Conservation (phyloP, 148 eudicot species). For the Vaccinium vitisidaea region DNA sequence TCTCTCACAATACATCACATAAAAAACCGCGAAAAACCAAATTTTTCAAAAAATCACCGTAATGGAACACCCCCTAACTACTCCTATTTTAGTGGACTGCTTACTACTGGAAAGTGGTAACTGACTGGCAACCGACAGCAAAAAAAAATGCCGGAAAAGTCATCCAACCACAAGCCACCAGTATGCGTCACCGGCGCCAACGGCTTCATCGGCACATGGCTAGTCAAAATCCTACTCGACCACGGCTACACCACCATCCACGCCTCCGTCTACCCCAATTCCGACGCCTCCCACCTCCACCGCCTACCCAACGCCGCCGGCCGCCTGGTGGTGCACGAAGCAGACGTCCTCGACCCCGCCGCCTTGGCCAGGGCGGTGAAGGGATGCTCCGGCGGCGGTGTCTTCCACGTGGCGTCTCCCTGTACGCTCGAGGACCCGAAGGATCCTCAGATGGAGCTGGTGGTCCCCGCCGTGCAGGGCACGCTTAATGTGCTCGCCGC, state of each 20-base stretch:
- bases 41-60: too few species aligned
- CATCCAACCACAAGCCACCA: slow-evolving; percentile 11
- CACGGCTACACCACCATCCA: slow-evolving; percentile 60
- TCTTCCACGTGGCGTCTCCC: slow-evolving; percentile 95
- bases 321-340: slow-evolving; percentile 42
- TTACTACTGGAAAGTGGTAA: neutral
- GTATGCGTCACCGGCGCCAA: slow-evolving; percentile 90
- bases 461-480: slow-evolving; percentile 78
- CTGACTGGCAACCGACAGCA: neutral
- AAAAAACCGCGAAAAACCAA: too few species aligned
- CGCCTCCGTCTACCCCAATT: slow-evolving; percentile 62
- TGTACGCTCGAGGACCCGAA: slow-evolving; percentile 67
- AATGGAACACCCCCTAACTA: too few species aligned
- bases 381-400: slow-evolving; percentile 54
- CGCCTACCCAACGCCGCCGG: slow-evolving; percentile 36
- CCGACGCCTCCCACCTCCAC: slow-evolving; percentile 55
- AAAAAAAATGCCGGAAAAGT: slow-evolving; percentile 8
- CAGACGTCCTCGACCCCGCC: slow-evolving; percentile 52
- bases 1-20: too few species aligned
- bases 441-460: slow-evolving; percentile 67
- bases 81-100: too few species aligned
- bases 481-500: slow-evolving; percentile 70
- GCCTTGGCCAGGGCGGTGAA: slow-evolving; percentile 47
- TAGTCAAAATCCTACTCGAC: slow-evolving; percentile 52
- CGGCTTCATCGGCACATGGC: slow-evolving; percentile 87